Conservation (phyloP, 1,284 basidiomycete genomes). For the Takashimella koratensis region DNA sequence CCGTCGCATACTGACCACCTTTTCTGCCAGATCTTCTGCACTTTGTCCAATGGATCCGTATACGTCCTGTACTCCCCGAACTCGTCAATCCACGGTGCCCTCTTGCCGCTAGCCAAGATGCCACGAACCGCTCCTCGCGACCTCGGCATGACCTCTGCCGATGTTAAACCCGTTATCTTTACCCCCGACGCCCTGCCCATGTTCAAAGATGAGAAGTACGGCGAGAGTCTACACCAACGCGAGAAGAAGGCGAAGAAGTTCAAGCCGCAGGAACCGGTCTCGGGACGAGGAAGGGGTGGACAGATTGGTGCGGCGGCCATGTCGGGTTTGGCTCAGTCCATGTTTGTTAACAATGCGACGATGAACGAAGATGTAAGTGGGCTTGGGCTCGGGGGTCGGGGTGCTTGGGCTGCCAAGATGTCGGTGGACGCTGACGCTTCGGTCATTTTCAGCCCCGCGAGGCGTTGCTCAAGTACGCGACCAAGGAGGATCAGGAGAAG, state of each 20-base stretch:
- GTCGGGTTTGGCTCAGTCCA: conserved; percentile 87
- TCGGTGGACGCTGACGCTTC: conserved; percentile 12
- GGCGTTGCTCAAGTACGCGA: conserved; percentile 89
- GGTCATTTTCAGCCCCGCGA: conserved; percentile 71
- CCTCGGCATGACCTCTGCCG: conserved; percentile 74
- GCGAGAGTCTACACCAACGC: conserved; percentile 81
- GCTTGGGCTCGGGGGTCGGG: background rate
- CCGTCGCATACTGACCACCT: conserved; percentile 9
- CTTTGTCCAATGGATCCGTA: conserved; percentile 81
- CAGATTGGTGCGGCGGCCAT: conserved; percentile 92
- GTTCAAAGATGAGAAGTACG: conserved; percentile 77
- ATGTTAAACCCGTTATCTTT: conserved; percentile 67
- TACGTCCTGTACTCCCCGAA: conserved; percentile 84
- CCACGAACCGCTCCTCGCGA: conserved; percentile 68
- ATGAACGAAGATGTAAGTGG: conserved; percentile 80
- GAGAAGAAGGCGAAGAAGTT: conserved; percentile 83
- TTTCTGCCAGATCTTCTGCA: conserved; percentile 66
- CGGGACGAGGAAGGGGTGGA: conserved; percentile 86
- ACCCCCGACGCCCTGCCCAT: conserved; percentile 85
- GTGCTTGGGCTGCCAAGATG: no score
- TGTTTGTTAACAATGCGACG: conserved; percentile 55
- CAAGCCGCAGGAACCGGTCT: conserved; percentile 85
- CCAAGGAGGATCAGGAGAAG: conserved; percentile 56
- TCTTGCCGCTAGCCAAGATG: conserved; percentile 65
- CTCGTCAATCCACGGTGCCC: conserved; percentile 84